These are phyloP conservation scores for Acer yangbiense DNA, from an alignment of 345 rosid species.

Conservation along the genomic window DNA sequence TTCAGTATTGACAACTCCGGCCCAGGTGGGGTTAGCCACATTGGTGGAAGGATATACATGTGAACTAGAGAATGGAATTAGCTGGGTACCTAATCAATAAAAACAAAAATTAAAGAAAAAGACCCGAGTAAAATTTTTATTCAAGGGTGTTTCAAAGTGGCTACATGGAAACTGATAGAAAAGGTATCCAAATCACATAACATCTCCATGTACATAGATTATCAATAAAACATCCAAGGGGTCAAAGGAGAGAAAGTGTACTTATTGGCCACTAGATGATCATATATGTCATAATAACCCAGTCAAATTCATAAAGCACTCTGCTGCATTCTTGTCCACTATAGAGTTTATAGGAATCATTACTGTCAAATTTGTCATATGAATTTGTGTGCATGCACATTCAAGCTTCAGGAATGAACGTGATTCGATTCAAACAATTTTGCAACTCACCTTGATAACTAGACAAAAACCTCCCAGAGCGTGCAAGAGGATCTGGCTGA, in stretches of 20 bases:
- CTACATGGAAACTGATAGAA: not conserved
- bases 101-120: not conserved
- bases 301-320: conserved; percentile 19
- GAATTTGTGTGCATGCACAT: not conserved
- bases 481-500: conserved; percentile 41
- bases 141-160: not conserved
- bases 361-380: not conserved
- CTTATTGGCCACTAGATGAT: conserved; percentile 15
- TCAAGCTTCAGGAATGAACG: conserved; percentile 11
- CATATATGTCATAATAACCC: not conserved
- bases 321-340: not conserved
- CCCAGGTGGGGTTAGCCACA: conserved; percentile 43
- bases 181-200: not conserved
- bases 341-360: not conserved
- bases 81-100: conserved; percentile 45
- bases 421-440: not conserved
- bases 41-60: conserved; percentile 52
- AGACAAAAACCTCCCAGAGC: conserved; percentile 32
- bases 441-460: conserved; percentile 47
- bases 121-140: not conserved
- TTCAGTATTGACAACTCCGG: conserved; percentile 36
- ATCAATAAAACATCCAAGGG: not conserved
- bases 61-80: conserved; percentile 48
- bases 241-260: not conserved
- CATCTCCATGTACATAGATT: not conserved